Percentiles rank a stretch among this genome's conserved stretches.
These are phyloP conservation scores for Lepiota venenata DNA, from an alignment of 768 basidiomycete species.

Conservation along the genomic window DNA sequence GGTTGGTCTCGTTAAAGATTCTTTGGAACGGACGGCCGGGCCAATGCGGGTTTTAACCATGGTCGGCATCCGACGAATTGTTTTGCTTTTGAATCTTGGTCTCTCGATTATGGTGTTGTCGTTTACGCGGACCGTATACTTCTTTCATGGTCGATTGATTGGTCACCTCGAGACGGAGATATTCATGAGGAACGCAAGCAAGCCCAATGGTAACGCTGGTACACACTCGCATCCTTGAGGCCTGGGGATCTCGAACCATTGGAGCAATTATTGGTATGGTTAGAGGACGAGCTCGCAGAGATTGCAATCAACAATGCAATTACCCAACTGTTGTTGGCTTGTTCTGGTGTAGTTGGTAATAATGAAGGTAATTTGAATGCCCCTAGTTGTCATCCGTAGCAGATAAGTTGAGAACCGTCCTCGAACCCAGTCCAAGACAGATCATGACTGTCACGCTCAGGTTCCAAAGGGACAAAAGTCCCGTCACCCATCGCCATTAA, in stretches of 20 bases:
- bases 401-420: conserved; percentile 40
- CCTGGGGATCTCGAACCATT: background rate
- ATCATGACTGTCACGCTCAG: conserved; percentile 46
- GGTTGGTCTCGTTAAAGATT: conserved; percentile 69
- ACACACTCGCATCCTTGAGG: conserved; percentile 8
- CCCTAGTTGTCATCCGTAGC: conserved; percentile 20
- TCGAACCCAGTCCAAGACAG: conserved; percentile 76
- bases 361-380: conserved; percentile 5
- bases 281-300: background rate
- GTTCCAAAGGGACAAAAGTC: conserved; percentile 40
- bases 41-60: conserved; percentile 11
- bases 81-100: conserved; percentile 47
- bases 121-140: conserved; percentile 55
- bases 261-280: background rate
- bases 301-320: background rate
- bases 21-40: conserved; percentile 27
- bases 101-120: conserved; percentile 48
- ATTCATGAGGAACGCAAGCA: conserved; percentile 25
- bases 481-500: conserved; percentile 58
- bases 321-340: background rate
- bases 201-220: conserved; percentile 15
- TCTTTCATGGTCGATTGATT: conserved; percentile 43
- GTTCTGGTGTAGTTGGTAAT: conserved; percentile 1
- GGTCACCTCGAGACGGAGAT: conserved; percentile 31
- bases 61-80: conserved; percentile 27